Percentiles rank a stretch among this genome's conserved stretches.
phyloP scores from a whole-genome alignment of 108 stramenopile genomes.

The Nannochloropsis gaditana region DNA sequence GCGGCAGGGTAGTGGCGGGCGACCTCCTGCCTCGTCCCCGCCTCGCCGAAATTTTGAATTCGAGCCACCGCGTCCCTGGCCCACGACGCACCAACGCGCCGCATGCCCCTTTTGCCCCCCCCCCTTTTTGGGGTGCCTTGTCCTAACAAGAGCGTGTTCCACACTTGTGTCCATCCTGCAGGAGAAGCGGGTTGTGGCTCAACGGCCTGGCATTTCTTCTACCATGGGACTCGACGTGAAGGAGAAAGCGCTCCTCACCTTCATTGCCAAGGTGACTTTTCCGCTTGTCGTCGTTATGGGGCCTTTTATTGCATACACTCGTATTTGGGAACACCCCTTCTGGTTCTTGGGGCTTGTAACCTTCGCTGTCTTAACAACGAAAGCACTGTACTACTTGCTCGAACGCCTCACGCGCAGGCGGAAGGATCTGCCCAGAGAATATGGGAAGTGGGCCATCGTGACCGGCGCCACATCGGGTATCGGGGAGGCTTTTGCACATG shows the following conservation, averaged over 20 bases:
- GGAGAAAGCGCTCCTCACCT: background rate
- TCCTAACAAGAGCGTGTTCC: no score
- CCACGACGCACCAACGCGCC: no score
- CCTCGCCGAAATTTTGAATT: no score
- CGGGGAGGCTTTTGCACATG: background rate
- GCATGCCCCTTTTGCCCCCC: no score
- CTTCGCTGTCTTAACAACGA: background rate
- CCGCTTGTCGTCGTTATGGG: background rate
- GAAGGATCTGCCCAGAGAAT: background rate
- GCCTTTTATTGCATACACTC: background rate
- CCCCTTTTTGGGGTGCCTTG: no score
- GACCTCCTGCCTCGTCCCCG: no score
- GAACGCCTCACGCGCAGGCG: background rate
- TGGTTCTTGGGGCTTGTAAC: background rate
- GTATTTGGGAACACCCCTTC: background rate
- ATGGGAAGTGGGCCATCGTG: conserved; percentile 7
- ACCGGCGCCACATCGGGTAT: background rate
- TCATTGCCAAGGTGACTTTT: background rate
- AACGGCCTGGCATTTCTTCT: no score
- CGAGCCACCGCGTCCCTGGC: no score
- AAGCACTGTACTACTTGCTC: background rate
- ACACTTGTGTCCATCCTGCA: no score
- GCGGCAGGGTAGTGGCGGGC: no score
- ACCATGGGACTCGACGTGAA: background rate
- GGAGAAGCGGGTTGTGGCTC: no score